Evolutionary conservation across 2,329 filamentous ascomycete species (phyloP).

Genomic region (Clonostachys solani): DNA sequence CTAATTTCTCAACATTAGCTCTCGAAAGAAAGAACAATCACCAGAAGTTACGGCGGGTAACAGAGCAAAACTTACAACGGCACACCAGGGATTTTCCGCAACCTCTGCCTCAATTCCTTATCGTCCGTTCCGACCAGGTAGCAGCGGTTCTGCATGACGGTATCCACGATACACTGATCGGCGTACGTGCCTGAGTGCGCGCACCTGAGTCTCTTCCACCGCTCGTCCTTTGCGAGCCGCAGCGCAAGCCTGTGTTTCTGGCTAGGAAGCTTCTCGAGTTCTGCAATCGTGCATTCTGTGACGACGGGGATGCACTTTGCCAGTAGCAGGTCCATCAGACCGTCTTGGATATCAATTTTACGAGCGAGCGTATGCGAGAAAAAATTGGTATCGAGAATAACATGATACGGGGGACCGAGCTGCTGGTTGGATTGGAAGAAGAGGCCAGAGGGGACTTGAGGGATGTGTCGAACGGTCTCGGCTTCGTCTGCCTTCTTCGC

Average conservation of each 20-base stretch:
- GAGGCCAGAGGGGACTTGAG: constrained; percentile 32
- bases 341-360: constrained; percentile 82
- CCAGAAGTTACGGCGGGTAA: too few relatives aligned
- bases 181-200: constrained; percentile 82
- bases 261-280: constrained; percentile 82
- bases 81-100: constrained; percentile 62
- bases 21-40: too few relatives aligned
- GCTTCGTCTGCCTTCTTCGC: constrained; percentile 35
- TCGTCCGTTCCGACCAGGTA: constrained; percentile 78
- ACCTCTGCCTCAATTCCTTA: constrained; percentile 74
- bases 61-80: background rate
- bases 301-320: constrained; percentile 89
- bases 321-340: constrained; percentile 91
- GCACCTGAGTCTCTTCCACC: constrained; percentile 82
- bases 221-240: constrained; percentile 81
- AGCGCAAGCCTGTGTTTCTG: constrained; percentile 85
- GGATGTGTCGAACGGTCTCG: background rate
- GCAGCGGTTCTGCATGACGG: constrained; percentile 69
- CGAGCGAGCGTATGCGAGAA: constrained; percentile 78
- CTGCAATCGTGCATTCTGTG: constrained; percentile 72
- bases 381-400: constrained; percentile 87
- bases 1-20: too few relatives aligned
- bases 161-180: constrained; percentile 79
- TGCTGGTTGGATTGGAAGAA: constrained; percentile 90
- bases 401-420: constrained; percentile 75